A percentile compares a stretch with the other conserved stretches of the same genome.
Evolutionary conservation across 306 rosid genomes (phyloP).

Genomic region (Quercus mongolica): DNA sequence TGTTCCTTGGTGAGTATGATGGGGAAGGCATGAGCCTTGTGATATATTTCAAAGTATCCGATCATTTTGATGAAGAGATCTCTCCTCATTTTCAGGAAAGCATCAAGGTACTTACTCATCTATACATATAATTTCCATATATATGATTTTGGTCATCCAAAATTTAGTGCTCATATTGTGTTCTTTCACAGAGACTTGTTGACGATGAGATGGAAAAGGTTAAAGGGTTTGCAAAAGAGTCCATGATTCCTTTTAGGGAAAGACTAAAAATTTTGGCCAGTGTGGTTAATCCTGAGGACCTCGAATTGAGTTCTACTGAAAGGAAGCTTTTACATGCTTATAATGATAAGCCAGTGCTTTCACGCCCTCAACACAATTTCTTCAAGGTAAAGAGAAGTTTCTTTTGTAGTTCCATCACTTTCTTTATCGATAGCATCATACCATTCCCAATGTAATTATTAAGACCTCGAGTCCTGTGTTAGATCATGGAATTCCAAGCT

Average conservation of each 20-base stretch:
- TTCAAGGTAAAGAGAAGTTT: conserved; percentile 41
- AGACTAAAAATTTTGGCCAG: conserved; percentile 83
- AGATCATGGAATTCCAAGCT: too few species aligned
- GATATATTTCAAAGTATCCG: conserved; percentile 65
- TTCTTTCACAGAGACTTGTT: conserved; percentile 52
- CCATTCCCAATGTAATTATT: too few species aligned
- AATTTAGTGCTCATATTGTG: background rate
- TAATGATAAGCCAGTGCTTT: conserved; percentile 90
- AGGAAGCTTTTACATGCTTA: conserved; percentile 70
- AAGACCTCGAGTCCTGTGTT: too few species aligned
- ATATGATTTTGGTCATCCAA: background rate
- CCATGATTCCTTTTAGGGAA: conserved; percentile 62
- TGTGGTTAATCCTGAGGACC: conserved; percentile 80
- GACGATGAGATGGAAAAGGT: conserved; percentile 77
- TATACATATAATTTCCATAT: background rate
- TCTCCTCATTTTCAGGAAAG: conserved; percentile 51
- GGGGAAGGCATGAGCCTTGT: conserved; percentile 98
- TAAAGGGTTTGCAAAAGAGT: conserved; percentile 63
- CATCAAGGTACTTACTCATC: conserved; percentile 47
- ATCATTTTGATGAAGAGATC: conserved; percentile 61
- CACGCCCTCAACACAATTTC: conserved; percentile 91
- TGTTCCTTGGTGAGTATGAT: conserved; percentile 68
- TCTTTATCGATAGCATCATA: background rate
- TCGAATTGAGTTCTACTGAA: conserved; percentile 60
- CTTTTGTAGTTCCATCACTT: background rate